These are phyloP conservation scores for Jaltomata sinuosa DNA, from an alignment of 257 asterid genomes.

Conservation along the genomic window DNA sequence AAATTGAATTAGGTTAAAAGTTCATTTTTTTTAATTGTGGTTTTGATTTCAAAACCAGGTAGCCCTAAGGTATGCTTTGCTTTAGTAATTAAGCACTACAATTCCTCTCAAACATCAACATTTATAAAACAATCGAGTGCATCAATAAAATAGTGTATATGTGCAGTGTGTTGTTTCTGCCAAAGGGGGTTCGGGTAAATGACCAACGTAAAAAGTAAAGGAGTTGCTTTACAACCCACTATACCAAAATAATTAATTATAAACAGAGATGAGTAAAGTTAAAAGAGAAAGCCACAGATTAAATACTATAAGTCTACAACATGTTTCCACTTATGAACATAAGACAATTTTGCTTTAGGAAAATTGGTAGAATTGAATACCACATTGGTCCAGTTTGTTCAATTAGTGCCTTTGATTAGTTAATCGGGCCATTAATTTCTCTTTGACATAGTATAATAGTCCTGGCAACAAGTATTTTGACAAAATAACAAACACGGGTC, in stretches of 20 bases:
- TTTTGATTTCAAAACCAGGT: not conserved
- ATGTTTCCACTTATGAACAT: not conserved
- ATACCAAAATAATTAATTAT: not conserved
- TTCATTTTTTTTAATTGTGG: not conserved
- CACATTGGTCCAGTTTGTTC: not conserved
- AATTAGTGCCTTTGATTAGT: not conserved
- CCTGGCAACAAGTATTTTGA: not conserved
- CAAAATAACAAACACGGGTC: too few species aligned
- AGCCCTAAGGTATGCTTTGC: not conserved
- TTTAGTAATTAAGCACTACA: not conserved
- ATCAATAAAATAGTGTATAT: not conserved
- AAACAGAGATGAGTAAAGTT: not conserved
- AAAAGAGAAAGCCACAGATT: not conserved
- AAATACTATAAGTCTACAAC: not conserved
- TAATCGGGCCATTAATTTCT: not conserved
- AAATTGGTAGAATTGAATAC: not conserved
- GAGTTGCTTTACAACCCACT: slow-evolving; percentile 6
- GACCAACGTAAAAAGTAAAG: slow-evolving; percentile 10
- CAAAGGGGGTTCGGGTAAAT: not conserved
- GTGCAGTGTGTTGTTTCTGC: too few species aligned
- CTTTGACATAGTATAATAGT: not conserved
- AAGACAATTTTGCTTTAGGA: not conserved
- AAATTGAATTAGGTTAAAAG: not conserved
- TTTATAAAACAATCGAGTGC: not conserved
- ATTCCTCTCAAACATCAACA: not conserved